Conservation (phyloP, 2,329 filamentous ascomycete genomes). For the Apiospora kogelbergensis region DNA sequence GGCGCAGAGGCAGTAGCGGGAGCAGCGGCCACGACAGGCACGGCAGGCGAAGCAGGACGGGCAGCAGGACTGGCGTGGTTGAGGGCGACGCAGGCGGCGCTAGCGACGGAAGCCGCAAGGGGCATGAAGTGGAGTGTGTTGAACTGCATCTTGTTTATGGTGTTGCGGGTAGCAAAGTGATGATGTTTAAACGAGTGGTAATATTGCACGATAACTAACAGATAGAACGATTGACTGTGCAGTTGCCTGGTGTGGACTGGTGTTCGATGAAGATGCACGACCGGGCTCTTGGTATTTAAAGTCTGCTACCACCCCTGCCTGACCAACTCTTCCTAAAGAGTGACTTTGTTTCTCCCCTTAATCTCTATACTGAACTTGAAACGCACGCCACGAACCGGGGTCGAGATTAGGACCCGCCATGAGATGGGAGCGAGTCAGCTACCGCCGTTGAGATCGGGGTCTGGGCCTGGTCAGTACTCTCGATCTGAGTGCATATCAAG, state of each 20-base stretch:
- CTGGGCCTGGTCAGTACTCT: not conserved
- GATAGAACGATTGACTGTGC: not conserved
- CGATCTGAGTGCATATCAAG: not conserved
- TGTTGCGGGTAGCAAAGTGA: not conserved
- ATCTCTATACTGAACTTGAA: not conserved
- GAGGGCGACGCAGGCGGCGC: not conserved
- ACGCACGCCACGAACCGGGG: not conserved
- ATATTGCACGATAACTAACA: not conserved
- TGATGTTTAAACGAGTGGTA: not conserved
- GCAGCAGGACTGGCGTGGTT: not conserved
- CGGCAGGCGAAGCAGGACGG: not conserved
- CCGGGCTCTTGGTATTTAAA: not conserved
- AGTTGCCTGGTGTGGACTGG: not conserved
- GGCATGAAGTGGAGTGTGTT: not conserved
- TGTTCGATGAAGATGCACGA: not conserved
- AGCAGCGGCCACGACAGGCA: not conserved
- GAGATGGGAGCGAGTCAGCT: not conserved
- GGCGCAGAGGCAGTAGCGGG: not conserved
- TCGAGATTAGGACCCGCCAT: not conserved
- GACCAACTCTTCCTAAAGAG: not conserved
- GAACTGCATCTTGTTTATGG: not conserved
- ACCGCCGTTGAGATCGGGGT: not conserved
- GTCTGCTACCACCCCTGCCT: not conserved
- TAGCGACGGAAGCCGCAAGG: not conserved
- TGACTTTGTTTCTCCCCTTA: not conserved